Evolutionary conservation across 805 yeast species (phyloP).

Genomic region (Lachancea lanzarotensis): DNA sequence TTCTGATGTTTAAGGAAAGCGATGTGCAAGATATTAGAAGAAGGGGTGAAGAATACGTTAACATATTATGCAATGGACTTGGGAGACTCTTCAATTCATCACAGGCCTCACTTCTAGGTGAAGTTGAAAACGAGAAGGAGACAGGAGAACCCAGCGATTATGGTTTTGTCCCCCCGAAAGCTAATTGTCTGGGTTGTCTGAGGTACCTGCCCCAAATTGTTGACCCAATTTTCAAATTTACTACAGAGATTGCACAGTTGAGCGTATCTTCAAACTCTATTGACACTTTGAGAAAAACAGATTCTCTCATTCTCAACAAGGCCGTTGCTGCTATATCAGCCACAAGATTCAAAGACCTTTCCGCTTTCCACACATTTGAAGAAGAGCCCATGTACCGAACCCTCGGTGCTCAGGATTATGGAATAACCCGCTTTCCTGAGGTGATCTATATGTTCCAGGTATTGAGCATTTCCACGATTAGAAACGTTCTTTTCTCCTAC

Average conservation of each 20-base stretch:
- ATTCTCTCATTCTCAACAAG: slow-evolving; percentile 37
- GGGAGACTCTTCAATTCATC: slow-evolving; percentile 32
- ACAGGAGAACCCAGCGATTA: slow-evolving; percentile 32
- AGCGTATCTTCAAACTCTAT: slow-evolving; percentile 36
- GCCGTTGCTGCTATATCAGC: slow-evolving; percentile 43
- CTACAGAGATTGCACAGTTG: slow-evolving; percentile 41
- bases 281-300: slow-evolving; percentile 33
- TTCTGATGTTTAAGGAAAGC: slow-evolving; percentile 37
- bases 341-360: slow-evolving; percentile 47
- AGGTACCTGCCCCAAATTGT: slow-evolving; percentile 45
- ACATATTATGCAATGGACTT: slow-evolving; percentile 28
- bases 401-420: slow-evolving; percentile 23
- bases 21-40: slow-evolving; percentile 38
- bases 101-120: slow-evolving; percentile 14
- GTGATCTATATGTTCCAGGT: slow-evolving; percentile 32
- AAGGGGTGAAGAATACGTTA: slow-evolving; percentile 37
- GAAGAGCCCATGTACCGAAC: slow-evolving; percentile 34
- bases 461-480: slow-evolving; percentile 30
- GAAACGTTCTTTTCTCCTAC: slow-evolving; percentile 30
- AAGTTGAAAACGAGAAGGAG: slow-evolving; percentile 13
- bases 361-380: slow-evolving; percentile 35
- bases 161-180: slow-evolving; percentile 57
- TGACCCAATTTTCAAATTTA: slow-evolving; percentile 36
- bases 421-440: slow-evolving; percentile 35
- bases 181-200: slow-evolving; percentile 56